These are phyloP conservation scores for Botryobasidium botryosum DNA, from an alignment of 768 basidiomycete species.

Conservation along the genomic window DNA sequence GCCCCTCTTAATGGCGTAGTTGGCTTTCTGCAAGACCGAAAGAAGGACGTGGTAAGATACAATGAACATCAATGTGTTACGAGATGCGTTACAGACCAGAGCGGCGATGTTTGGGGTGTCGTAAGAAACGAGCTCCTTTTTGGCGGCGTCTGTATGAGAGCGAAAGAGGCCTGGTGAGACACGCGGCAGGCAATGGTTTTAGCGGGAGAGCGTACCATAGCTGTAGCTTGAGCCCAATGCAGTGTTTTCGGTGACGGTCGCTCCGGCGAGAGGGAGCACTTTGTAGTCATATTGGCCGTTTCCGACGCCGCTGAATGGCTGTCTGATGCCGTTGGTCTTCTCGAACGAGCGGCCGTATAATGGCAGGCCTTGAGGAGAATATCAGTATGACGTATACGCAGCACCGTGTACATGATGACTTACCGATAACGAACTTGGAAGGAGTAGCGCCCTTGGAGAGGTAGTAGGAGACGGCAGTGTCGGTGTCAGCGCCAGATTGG, in stretches of 20 bases:
- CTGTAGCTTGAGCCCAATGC: conserved; percentile 61
- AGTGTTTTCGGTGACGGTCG: conserved; percentile 46
- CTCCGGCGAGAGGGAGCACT: conserved; percentile 36
- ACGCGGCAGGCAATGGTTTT: not conserved
- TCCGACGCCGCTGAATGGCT: conserved; percentile 25
- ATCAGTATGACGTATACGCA: too few relatives aligned
- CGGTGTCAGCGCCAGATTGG: conserved; percentile 16
- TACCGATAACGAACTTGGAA: conserved; percentile 22
- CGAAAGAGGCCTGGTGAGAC: not conserved
- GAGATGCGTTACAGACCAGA: too few relatives aligned
- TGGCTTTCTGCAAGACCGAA: too few relatives aligned
- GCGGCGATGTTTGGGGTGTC: conserved; percentile 53
- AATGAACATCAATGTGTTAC: too few relatives aligned
- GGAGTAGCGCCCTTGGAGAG: conserved; percentile 16
- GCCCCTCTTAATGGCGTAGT: conserved; percentile 42
- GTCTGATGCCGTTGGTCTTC: not conserved
- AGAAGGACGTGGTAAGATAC: too few relatives aligned
- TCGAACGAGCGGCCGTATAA: not conserved
- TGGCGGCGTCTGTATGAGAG: conserved; percentile 39
- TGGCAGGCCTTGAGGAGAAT: not conserved
- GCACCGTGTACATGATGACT: too few relatives aligned
- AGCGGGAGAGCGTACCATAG: conserved; percentile 22
- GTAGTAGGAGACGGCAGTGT: conserved; percentile 20
- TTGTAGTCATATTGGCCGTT: conserved; percentile 62
- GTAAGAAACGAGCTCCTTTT: conserved; percentile 53